A percentile compares a stretch with the other conserved stretches of the same genome.
phyloP scores from a whole-genome alignment of 768 basidiomycete genomes.

The button mushroom (Agaricus bisporus) region DNA sequence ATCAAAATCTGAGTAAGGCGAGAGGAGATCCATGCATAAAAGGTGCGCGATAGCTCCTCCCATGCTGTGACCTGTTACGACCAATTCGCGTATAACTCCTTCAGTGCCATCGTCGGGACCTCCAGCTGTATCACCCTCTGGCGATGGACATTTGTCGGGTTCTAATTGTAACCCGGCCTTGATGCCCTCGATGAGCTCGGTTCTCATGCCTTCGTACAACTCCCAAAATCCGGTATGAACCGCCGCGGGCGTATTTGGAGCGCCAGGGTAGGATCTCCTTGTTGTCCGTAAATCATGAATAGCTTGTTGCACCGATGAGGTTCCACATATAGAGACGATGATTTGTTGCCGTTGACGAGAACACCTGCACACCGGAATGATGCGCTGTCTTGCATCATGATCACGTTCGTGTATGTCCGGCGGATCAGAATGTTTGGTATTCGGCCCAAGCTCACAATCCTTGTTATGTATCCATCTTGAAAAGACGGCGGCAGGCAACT shows the following conservation, averaged over 20 bases:
- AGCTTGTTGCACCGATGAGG: conserved; percentile 34
- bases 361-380: conserved; percentile 14
- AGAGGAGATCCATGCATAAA: conserved; percentile 40
- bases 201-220: conserved; percentile 39
- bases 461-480: conserved; percentile 14
- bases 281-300: conserved; percentile 40
- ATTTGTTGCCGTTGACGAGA: conserved; percentile 37
- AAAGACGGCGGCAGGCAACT: conserved; percentile 40
- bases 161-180: conserved; percentile 24
- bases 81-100: conserved; percentile 29
- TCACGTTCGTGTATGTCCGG: not conserved
- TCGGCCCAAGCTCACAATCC: not conserved
- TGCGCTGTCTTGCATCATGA: not conserved
- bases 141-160: not conserved
- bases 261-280: conserved; percentile 32
- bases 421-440: not conserved
- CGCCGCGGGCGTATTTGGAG: conserved; percentile 17
- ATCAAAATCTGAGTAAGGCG: not conserved
- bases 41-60: conserved; percentile 49
- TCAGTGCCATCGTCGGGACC: not conserved
- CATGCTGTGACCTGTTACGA: conserved; percentile 55
- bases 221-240: conserved; percentile 55
- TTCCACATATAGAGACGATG: conserved; percentile 48
- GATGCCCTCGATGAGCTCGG: conserved; percentile 28
- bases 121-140: not conserved